phyloP scores from a whole-genome alignment of 2,329 filamentous ascomycete genomes.

The Aureobasidium melanogenum region DNA sequence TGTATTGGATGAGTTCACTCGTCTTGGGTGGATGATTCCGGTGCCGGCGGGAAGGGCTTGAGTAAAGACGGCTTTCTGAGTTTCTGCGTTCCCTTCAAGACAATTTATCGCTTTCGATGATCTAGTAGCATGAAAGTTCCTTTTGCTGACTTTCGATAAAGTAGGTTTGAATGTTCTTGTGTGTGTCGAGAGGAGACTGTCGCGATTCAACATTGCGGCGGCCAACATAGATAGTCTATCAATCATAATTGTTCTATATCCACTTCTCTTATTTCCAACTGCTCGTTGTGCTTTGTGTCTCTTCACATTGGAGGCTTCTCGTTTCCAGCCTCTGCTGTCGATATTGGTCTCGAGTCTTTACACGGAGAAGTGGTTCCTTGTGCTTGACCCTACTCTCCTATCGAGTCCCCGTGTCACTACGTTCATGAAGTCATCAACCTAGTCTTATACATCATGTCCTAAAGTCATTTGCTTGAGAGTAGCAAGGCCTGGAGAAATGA shows the following conservation, averaged over 20 bases:
- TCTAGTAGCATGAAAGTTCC: neutral
- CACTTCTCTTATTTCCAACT: neutral
- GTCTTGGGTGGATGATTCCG: conserved; percentile 26
- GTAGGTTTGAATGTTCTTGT: neutral
- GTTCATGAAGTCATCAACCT: neutral
- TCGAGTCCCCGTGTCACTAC: neutral
- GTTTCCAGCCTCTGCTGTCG: too few relatives aligned
- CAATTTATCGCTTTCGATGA: neutral
- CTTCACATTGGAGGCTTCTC: too few relatives aligned
- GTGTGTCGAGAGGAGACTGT: neutral
- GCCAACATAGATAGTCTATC: neutral
- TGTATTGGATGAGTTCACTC: conserved; percentile 23
- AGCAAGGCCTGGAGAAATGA: too few relatives aligned
- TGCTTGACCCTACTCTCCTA: neutral
- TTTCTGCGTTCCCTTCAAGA: neutral
- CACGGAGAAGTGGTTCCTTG: too few relatives aligned
- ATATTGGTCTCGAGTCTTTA: too few relatives aligned
- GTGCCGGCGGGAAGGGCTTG: conserved; percentile 29
- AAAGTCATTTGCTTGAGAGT: neutral
- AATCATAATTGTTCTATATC: neutral
- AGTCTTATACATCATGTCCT: neutral
- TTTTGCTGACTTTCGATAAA: conserved; percentile 8
- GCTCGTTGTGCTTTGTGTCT: neutral
- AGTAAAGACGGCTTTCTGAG: conserved; percentile 31
- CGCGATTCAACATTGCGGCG: conserved; percentile 2